Conservation (phyloP, 257 asterid genomes). For the Nyctanthes arbortristis region DNA sequence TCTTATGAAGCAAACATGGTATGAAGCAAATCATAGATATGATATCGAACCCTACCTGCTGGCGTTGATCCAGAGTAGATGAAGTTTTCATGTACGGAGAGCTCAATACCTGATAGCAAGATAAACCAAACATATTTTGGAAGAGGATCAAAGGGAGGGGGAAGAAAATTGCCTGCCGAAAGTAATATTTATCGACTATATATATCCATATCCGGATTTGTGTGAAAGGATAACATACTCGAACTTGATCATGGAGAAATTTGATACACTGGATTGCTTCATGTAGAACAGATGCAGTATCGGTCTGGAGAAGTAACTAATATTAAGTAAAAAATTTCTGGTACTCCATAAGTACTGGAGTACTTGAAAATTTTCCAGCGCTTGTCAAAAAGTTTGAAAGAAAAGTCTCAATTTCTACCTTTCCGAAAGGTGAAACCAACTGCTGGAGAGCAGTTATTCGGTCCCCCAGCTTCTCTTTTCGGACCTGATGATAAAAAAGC, state of each 20-base stretch:
- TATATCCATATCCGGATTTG: background rate
- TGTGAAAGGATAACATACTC: slow-evolving; percentile 4
- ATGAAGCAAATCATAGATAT: too few species aligned
- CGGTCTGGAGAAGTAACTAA: background rate
- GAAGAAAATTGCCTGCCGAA: too few species aligned
- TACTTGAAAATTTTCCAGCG: too few species aligned
- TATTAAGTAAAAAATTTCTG: too few species aligned
- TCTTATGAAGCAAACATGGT: background rate
- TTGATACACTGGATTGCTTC: slow-evolving; percentile 29
- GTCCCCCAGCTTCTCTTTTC: slow-evolving; percentile 16
- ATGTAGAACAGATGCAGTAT: slow-evolving; percentile 33
- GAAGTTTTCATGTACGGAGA: slow-evolving; percentile 3
- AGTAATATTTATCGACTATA: too few species aligned
- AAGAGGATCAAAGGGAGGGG: background rate
- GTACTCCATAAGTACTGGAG: too few species aligned
- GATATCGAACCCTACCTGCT: background rate
- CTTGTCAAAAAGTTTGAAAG: background rate
- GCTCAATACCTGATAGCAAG: background rate
- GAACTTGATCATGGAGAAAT: slow-evolving; percentile 29
- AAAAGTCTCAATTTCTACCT: background rate
- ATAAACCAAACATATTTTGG: background rate
- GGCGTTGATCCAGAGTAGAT: background rate
- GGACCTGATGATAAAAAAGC: slow-evolving; percentile 7
- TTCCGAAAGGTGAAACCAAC: slow-evolving; percentile 9
- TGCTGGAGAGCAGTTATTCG: slow-evolving; percentile 12